Base-by-base conservation (phyloP, 768 basidiomycete species). In the Pleurotus salmoneostramineus region DNA sequence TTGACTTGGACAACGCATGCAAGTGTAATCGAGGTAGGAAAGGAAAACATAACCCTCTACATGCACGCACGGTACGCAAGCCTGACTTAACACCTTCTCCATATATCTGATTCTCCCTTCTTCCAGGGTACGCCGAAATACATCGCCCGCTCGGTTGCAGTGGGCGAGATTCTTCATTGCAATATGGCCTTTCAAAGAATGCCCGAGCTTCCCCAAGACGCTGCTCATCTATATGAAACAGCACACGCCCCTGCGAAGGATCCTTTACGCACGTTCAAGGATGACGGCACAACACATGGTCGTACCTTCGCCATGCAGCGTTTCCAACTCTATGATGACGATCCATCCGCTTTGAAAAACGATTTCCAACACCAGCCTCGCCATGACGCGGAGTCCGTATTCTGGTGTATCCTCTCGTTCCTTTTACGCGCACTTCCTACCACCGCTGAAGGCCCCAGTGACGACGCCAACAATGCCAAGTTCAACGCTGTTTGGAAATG, bases 321-420 rank as follows among this genome's bases (percentile, higher is more conserved):
- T 7, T 8, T 17, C 5, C 17, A 32, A 7, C 11, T 6, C 12
- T 50, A 35, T 15, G 8, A 35, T 6, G 31, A 31, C 8, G 33
- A 31, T 15, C 15, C 10, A 8, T 6, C 8, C 10, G 21, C 7
- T 5, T 32, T 5, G n/a, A 15, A 6, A 15, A 15, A 45, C 5
- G 44, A 6, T 11, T 47, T 57, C 44, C 14, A 5, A 12, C 56
- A 31, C 36, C 44, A 57, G 11, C 56, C 56, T 46, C 43, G 56
- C 33, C 56, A 57, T 15, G 56, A 57, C 48, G 56, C 56, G 3
- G 56, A 57, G n/a, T 57, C 56, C 3, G 56, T 57, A 3, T 57
- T 57, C 46, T 57, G 56, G 56, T 32, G 43, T 34, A 57, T 57
- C 11, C 44, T 48, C 21, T 10, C 17, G 4, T 57, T 57, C 56